These are phyloP conservation scores for Kluyveromyces aestuarii DNA, from an alignment of 805 yeast genomes.

Conservation along the genomic window DNA sequence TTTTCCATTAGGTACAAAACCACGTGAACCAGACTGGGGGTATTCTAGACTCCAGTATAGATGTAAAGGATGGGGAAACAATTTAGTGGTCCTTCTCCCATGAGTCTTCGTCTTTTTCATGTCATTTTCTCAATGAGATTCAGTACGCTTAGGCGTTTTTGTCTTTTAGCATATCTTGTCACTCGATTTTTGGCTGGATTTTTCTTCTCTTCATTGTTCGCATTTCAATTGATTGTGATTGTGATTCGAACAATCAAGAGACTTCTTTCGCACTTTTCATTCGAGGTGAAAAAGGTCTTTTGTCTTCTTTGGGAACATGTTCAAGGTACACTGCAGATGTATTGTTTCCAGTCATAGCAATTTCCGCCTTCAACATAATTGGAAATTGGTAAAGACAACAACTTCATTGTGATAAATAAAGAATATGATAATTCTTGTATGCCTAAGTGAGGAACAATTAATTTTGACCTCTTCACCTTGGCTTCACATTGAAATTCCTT, in stretches of 20 bases:
- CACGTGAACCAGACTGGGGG: neutral
- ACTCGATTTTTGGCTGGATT: neutral
- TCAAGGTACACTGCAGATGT: neutral
- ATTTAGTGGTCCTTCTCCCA: neutral
- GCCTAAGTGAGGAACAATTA: constrained; percentile 22
- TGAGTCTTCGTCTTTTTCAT: neutral
- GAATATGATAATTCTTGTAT: neutral
- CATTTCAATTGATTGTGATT: neutral
- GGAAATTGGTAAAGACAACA: neutral
- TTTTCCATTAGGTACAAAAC: neutral
- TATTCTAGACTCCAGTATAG: neutral
- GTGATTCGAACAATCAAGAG: too few species aligned
- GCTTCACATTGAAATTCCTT: neutral
- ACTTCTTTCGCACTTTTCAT: too few species aligned
- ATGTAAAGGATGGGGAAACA: neutral
- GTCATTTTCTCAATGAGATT: neutral
- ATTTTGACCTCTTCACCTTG: constrained; percentile 18
- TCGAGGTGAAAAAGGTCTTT: too few species aligned
- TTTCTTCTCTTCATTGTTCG: neutral
- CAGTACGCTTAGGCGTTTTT: neutral
- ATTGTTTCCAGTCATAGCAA: too few species aligned
- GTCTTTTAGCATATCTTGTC: neutral
- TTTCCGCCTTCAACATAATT: neutral
- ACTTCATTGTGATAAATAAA: neutral
- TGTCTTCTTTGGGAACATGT: neutral